These are phyloP conservation scores for Aegilops bicornis DNA, from an alignment of 176 grass and related monocot species.

Conservation along the genomic window DNA sequence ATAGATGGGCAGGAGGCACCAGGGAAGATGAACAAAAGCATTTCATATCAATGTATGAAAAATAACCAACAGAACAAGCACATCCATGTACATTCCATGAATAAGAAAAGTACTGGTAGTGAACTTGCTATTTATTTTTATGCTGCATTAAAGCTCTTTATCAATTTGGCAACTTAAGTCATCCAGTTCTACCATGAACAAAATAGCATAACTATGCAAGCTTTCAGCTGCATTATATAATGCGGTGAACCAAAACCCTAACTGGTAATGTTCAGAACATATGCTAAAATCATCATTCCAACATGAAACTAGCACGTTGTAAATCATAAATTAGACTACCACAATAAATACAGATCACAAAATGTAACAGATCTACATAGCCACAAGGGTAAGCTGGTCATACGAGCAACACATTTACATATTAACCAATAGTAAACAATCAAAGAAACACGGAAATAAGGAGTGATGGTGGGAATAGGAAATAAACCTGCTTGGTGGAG, in stretches of 20 bases:
- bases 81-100: background rate
- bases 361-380: background rate
- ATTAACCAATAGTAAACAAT: background rate
- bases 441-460: background rate
- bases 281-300: background rate
- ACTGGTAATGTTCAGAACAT: background rate
- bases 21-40: background rate
- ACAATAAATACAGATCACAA: background rate
- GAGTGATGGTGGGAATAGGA: background rate
- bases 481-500: slow-evolving; percentile 68
- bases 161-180: background rate
- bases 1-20: background rate
- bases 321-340: background rate
- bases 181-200: background rate
- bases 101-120: background rate
- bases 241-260: background rate
- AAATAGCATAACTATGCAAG: background rate
- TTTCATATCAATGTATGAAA: background rate
- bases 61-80: background rate
- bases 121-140: too few species aligned
- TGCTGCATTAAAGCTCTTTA: background rate
- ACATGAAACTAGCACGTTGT: background rate
- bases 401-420: background rate
- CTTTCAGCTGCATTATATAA: background rate
- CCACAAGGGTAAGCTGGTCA: background rate